A percentile compares a stretch with the other conserved stretches of the same genome.
phyloP scores from a whole-genome alignment of 441 rosid genomes.

The Pelargonium australe region DNA sequence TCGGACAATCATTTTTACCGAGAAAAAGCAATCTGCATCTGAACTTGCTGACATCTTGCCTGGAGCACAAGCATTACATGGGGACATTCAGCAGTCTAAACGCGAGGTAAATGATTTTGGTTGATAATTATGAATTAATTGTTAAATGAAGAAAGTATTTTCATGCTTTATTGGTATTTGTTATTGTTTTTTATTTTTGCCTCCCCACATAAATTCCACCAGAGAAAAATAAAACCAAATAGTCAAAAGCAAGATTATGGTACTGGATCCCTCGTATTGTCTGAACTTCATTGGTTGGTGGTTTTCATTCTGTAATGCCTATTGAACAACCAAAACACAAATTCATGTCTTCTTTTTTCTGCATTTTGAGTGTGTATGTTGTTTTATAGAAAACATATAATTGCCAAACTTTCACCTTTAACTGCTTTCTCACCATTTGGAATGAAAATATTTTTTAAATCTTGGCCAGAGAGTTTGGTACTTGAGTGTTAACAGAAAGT shows the following conservation, averaged over 20 bases:
- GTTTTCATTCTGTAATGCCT: neutral
- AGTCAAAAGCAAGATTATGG: neutral
- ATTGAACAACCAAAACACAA: neutral
- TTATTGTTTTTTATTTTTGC: neutral
- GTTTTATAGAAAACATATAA: neutral
- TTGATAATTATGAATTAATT: neutral
- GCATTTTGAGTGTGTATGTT: neutral
- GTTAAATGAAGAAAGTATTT: neutral
- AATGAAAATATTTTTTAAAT: neutral
- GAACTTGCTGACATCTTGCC: constrained; percentile 74
- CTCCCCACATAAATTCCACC: neutral
- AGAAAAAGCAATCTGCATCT: constrained; percentile 80
- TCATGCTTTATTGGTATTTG: neutral
- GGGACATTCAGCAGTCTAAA: constrained; percentile 85
- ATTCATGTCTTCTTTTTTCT: no score
- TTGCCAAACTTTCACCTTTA: neutral
- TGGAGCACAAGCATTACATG: constrained; percentile 82
- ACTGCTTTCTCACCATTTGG: neutral
- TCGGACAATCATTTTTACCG: constrained; percentile 79
- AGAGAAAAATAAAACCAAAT: neutral
- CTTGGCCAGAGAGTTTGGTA: neutral
- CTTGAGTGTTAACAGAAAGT: neutral
- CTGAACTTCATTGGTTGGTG: neutral
- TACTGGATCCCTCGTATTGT: neutral
- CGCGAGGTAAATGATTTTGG: constrained; percentile 57